These are phyloP conservation scores for Russula griseocarnosa DNA, from an alignment of 768 basidiomycete genomes.

Conservation along the genomic window DNA sequence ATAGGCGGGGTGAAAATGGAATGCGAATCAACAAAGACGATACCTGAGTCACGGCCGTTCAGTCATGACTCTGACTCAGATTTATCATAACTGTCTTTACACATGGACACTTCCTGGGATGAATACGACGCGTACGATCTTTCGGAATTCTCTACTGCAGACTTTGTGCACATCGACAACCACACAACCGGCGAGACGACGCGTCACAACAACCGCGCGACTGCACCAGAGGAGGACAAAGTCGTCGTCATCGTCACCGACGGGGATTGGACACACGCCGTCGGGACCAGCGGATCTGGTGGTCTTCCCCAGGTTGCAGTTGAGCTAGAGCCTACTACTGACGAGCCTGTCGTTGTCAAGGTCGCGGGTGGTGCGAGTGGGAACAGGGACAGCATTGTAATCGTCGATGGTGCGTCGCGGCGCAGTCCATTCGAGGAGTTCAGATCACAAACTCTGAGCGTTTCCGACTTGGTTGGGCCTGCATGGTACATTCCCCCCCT, in stretches of 20 bases:
- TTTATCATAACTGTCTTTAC: no score
- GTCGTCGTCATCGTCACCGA: neutral
- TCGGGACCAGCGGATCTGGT: constrained; percentile 15
- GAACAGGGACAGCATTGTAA: neutral
- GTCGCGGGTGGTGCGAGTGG: neutral
- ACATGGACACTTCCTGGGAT: constrained; percentile 15
- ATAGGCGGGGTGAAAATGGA: no score
- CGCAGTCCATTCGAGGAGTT: constrained; percentile 23
- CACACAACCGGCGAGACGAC: neutral
- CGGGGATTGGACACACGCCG: neutral
- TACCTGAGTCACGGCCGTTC: no score
- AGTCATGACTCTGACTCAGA: no score
- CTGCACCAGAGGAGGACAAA: neutral
- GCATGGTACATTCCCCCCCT: constrained; percentile 21
- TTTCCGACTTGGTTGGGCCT: constrained; percentile 28
- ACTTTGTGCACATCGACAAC: constrained; percentile 21
- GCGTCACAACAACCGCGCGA: constrained; percentile 5
- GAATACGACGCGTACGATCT: constrained; percentile 29
- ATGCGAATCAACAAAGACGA: no score
- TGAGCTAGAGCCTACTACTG: constrained; percentile 19
- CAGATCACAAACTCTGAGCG: constrained; percentile 18
- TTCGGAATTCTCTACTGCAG: constrained; percentile 25
- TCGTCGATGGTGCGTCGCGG: neutral
- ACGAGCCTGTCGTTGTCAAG: constrained; percentile 21
- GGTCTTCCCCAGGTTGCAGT: constrained; percentile 22